Evolutionary conservation across 2,329 filamentous ascomycete genomes (phyloP).

Genomic region (Penicillium psychrosexuale): DNA sequence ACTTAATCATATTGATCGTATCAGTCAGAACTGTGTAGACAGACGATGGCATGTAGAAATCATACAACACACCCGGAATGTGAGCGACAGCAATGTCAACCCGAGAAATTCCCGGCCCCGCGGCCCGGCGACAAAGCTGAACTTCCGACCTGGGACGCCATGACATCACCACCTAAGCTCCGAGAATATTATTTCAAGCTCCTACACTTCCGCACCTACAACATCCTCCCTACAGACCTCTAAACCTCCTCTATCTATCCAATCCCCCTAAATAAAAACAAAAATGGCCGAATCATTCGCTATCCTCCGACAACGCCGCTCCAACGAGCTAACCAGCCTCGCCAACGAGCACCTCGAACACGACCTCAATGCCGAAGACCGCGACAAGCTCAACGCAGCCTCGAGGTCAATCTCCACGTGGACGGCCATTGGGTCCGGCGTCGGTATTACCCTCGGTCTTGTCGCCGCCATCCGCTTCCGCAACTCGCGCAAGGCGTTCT

Average conservation of each 20-base stretch:
- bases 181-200: not conserved
- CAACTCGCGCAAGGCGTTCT: conserved; percentile 55
- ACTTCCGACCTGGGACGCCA: not conserved
- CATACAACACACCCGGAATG: too few species aligned
- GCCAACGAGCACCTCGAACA: conserved; percentile 59
- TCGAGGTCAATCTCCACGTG: conserved; percentile 55
- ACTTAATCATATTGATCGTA: not conserved
- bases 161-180: not conserved
- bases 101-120: too few species aligned
- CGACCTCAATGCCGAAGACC: conserved; percentile 58
- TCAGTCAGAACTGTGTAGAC: not conserved
- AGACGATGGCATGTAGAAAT: too few species aligned
- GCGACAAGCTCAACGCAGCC: conserved; percentile 55
- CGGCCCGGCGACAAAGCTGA: too few species aligned
- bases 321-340: conserved; percentile 52
- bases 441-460: conserved; percentile 60
- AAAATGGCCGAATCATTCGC: conserved; percentile 47
- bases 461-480: conserved; percentile 58
- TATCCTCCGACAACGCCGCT: conserved; percentile 45
- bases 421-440: conserved; percentile 56
- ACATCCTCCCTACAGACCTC: not conserved
- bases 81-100: too few species aligned
- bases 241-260: not conserved
- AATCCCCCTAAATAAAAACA: too few species aligned
- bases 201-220: not conserved